Evolutionary conservation across 768 basidiomycete genomes (phyloP).

Genomic region (Hydnum rufescens): DNA sequence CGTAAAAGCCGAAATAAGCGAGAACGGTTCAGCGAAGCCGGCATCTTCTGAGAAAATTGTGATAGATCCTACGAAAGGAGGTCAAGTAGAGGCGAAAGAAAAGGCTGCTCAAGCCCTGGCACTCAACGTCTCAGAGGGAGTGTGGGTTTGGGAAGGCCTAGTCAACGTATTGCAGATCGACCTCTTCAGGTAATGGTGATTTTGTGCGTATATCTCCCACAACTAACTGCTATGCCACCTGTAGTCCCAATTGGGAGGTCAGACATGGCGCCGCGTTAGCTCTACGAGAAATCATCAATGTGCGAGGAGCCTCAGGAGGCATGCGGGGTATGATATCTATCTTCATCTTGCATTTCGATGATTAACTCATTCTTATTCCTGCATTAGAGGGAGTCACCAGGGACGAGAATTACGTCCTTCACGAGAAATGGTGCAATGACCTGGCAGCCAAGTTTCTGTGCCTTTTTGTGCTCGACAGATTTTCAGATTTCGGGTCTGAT

Average conservation of each 20-base stretch:
- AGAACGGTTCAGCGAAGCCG: background rate
- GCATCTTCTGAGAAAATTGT: constrained; percentile 38
- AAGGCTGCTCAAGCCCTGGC: constrained; percentile 31
- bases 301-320: constrained; percentile 65
- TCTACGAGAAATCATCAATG: constrained; percentile 66
- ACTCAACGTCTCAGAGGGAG: constrained; percentile 50
- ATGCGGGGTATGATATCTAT: constrained; percentile 38
- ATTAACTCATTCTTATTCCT: background rate
- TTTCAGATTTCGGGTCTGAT: constrained; percentile 93
- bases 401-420: constrained; percentile 41
- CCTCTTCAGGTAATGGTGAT: constrained; percentile 32
- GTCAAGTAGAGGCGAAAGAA: constrained; percentile 38
- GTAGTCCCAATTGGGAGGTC: constrained; percentile 70
- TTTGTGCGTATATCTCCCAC: background rate
- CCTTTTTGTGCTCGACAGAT: constrained; percentile 88
- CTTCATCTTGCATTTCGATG: background rate
- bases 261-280: constrained; percentile 90
- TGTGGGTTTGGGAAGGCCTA: constrained; percentile 77
- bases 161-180: constrained; percentile 63
- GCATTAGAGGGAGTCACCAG: constrained; percentile 28
- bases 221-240: background rate
- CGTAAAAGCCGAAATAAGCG: background rate
- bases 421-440: constrained; percentile 80
- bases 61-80: constrained; percentile 67
- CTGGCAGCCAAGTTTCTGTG: constrained; percentile 70